Evolutionary conservation across 2,329 filamentous ascomycete genomes (phyloP).

Genomic region (Tolypocladium paradoxum): DNA sequence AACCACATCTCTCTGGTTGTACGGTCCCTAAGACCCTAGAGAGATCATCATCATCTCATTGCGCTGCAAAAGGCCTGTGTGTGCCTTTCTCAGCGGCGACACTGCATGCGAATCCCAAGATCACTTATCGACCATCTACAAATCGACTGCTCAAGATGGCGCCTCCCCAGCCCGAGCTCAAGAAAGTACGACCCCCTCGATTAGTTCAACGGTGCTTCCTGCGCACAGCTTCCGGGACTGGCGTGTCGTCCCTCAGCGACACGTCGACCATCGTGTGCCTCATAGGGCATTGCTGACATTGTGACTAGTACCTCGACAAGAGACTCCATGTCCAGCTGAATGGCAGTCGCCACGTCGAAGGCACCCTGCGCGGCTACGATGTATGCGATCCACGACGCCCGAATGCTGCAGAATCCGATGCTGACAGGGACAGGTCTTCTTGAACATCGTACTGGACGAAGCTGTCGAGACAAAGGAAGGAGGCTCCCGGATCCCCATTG

Average conservation of each 20-base stretch:
- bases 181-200: constrained; percentile 57
- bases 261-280: neutral
- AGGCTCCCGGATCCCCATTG: constrained; percentile 80
- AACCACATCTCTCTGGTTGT: no score
- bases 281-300: constrained; percentile 11
- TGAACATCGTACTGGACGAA: constrained; percentile 97
- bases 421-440: constrained; percentile 59
- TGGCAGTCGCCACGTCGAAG: constrained; percentile 93
- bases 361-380: constrained; percentile 90
- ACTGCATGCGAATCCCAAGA: neutral
- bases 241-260: neutral
- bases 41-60: neutral
- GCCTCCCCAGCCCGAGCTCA: constrained; percentile 96
- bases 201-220: neutral
- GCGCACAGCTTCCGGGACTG: neutral
- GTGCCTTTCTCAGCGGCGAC: no score
- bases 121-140: neutral
- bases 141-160: constrained; percentile 59
- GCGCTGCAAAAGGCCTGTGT: no score
- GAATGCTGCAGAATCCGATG: neutral
- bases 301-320: constrained; percentile 89
- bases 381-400: constrained; percentile 37
- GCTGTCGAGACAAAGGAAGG: constrained; percentile 89
- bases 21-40: constrained; percentile 13
- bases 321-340: constrained; percentile 95